Percentiles rank a stretch among this genome's conserved stretches.
Conservation (phyloP, 169 alveolate genomes). For the Plasmodium gaboni region DNA sequence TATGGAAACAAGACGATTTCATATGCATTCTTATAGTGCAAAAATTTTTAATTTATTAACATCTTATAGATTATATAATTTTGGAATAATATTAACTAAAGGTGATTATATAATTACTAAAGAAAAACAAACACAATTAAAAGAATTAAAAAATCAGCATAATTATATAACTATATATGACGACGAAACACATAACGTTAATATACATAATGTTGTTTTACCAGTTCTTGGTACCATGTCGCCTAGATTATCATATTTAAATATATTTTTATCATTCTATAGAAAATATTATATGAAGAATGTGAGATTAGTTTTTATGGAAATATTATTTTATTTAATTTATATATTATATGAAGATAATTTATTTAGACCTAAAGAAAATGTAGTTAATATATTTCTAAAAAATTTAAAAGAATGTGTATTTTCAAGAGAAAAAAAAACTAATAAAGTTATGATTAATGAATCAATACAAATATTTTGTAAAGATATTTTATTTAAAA, state of each 20-base stretch:
- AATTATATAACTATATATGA: conserved; percentile 41
- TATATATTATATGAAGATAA: conserved; percentile 53
- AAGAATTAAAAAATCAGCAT: conserved; percentile 55
- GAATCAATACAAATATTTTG: conserved; percentile 36
- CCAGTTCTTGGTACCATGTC: conserved; percentile 73
- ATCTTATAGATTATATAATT: conserved; percentile 66
- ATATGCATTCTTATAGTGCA: conserved; percentile 76
- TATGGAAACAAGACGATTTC: conserved; percentile 75
- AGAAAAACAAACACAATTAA: conserved; percentile 21
- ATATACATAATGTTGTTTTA: conserved; percentile 67
- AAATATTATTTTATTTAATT: conserved; percentile 74
- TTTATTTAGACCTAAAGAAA: conserved; percentile 11
- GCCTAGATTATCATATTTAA: conserved; percentile 37
- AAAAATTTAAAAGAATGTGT: conserved; percentile 5
- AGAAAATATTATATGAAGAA: conserved; percentile 32
- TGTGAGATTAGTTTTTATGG: conserved; percentile 47
- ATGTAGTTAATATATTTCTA: conserved; percentile 13
- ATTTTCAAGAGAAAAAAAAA: not conserved
- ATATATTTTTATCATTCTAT: conserved; percentile 35
- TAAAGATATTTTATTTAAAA: conserved; percentile 34
- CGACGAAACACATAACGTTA: not conserved
- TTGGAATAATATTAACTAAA: conserved; percentile 23
- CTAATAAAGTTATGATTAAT: not conserved
- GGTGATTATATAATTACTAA: conserved; percentile 67
- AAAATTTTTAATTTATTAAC: conserved; percentile 73